Base-by-base conservation (phyloP, 2,329 filamentous ascomycete genomes). In the Phialophora expanda region DNA sequence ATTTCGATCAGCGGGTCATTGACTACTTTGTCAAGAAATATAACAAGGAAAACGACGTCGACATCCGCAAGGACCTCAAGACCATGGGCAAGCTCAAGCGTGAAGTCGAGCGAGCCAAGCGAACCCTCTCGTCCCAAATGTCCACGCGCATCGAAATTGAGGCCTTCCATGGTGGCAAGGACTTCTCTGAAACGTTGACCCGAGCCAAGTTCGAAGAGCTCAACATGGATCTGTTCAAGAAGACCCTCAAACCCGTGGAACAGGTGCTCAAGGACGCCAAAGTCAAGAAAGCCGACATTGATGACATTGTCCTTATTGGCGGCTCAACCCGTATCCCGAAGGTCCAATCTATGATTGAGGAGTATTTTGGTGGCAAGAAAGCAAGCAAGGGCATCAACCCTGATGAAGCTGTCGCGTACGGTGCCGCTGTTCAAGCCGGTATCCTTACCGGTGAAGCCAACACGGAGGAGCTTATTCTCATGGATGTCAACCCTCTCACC, bases 1-100 rank as follows among this genome's bases (percentile, higher is more conserved):
- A 98, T 85, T 98, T 98, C 80, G 94, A 98, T 81, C 93, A 98
- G 87, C 90, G 94, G 79, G 87, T 98, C 80, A 97, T 98, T 85
- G 92, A 91, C 86, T 87, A 94, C 88, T 92, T 98, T 78, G 89
- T 90, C 85, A 97, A 98, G 90, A 85, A 87, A 75, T 98, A 96
- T 89, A 98, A 98, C 90, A 97, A 97, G 90, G 95, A 97, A 87
- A 87, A 97, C 86, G 83, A 82, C 74, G 92, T 96, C 73, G 93
- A 99, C 75, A 87, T 98, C 78, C 91, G 89, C 83, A 96, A 96
- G 86, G 93, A 98, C 78, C 83, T 90, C 72, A 97, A 97, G 91
- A 90, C 94, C 73, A 98, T 98, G 93, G 92, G 93, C 84, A 99
- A 98, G 86, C 88, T 99, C 75, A 98, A 98, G 92, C 93, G 95